Conservation (phyloP, 202 grass and related monocot species). For the Panicum virgatum region DNA sequence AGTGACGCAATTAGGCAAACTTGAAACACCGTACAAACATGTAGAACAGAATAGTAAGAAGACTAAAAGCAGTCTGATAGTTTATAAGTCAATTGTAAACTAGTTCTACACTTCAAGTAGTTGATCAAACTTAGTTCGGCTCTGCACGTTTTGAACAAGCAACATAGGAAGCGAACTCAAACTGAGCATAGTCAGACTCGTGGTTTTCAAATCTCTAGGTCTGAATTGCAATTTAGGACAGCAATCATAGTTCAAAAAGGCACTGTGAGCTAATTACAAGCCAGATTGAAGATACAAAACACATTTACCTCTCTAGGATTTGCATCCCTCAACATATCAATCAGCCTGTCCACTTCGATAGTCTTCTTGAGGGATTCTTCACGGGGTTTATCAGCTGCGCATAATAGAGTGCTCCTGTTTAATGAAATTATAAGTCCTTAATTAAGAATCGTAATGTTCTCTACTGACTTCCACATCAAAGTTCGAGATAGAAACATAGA, state of each 20-base stretch:
- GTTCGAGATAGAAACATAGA: background rate
- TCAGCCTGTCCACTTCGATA: slow-evolving; percentile 69
- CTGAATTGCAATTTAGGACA: background rate
- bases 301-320: slow-evolving; percentile 64
- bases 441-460: background rate
- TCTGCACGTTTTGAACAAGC: slow-evolving; percentile 19
- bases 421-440: slow-evolving; percentile 35
- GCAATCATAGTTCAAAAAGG: background rate
- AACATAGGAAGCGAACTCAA: background rate
- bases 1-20: too few relatives aligned
- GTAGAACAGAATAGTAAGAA: background rate
- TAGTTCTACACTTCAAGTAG: background rate
- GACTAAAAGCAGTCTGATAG: background rate
- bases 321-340: slow-evolving; percentile 78
- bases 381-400: slow-evolving; percentile 56
- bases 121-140: slow-evolving; percentile 26
- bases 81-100: too few relatives aligned
- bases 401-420: slow-evolving; percentile 66
- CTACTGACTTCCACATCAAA: background rate
- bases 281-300: slow-evolving; percentile 19
- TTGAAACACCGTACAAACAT: too few relatives aligned
- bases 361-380: slow-evolving; percentile 83
- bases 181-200: background rate
- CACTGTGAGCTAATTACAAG: background rate
- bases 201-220: background rate